Evolutionary conservation across 495 filamentous ascomycete species (phyloP), one percentile per base, ranked within the genome.

Genomic region (Lasiosphaeris hirsuta): DNA sequence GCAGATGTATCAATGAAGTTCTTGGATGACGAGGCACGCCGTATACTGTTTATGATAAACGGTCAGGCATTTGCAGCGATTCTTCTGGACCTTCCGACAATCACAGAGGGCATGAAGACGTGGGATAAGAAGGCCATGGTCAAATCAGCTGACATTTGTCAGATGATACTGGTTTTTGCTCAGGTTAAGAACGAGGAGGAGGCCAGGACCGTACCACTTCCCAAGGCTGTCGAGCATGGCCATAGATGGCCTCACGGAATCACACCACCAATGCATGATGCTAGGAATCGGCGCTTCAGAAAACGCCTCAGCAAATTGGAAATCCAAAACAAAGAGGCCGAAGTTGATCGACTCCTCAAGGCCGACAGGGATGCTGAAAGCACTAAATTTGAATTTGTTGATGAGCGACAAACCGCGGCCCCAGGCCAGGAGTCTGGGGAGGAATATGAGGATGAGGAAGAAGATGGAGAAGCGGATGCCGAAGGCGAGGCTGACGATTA

Each of bases 81-180:
- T 6, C 72, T 97, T 49, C 87, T 97, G 6, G 93, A 97, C 58
- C 76, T 99, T 10, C 94, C 94, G 0, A 93, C 87, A 60, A 87
- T 99, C 56, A 84, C 96, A 1, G 94, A 99, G 71, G 88, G 86
- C 8, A 95, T 95, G 86, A 99, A 99, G 74, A 92, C 87, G 51
- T 96, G 94, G 87, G 94, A 97, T 64, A 87, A 86, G 67, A 90
- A 87, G 57, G 82, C 86, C 18, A 94, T 92, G 83, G 92, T 91
- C 76, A 99, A 99, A 73, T 88, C 86, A 4, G 89, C 89, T 3
- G 95, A 99, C 72, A 84, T 99, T 7, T 94, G 87, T 58, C 95
- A 99, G 77, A 96, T 99, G 90, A 78, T 97, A 3, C 73, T 95
- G 34, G 88, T 97, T 0, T 80, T 92, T 54, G 88, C 88, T 3